These are phyloP conservation scores for Ampelocalamus luodianensis DNA, from an alignment of 176 grass and related monocot species.

Conservation along the genomic window DNA sequence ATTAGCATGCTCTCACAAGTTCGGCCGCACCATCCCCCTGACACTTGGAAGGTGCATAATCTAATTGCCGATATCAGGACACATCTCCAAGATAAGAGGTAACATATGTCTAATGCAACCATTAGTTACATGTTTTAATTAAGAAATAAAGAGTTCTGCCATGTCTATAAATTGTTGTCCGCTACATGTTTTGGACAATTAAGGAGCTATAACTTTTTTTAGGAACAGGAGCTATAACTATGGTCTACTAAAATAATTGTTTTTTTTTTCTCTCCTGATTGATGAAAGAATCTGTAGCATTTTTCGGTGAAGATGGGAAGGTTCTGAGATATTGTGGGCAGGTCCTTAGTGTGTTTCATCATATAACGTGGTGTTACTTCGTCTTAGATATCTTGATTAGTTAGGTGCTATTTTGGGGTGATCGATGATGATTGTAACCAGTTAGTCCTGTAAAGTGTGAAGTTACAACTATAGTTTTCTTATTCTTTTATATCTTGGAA, in stretches of 20 bases:
- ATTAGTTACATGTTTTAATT: not conserved
- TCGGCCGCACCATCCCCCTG: not conserved
- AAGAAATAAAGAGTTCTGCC: not conserved
- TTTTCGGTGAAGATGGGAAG: not conserved
- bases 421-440: not conserved
- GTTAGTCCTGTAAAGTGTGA: not conserved
- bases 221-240: not conserved
- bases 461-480: not conserved
- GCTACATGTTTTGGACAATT: not conserved
- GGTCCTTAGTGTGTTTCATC: not conserved
- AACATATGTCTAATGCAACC: not conserved
- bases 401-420: not conserved
- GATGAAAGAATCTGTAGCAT: not conserved
- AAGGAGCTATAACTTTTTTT: not conserved
- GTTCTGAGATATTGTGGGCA: not conserved
- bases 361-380: not conserved
- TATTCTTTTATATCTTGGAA: not conserved
- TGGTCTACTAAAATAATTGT: not conserved
- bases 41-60: not conserved
- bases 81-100: constrained; percentile 23
- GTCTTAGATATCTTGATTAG: not conserved
- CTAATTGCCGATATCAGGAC: not conserved
- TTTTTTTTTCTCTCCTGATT: not conserved
- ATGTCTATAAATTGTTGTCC: not conserved
- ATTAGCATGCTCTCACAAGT: constrained; percentile 25